Base-by-base conservation (phyloP, 2,329 filamentous ascomycete species). In the Chaetomiaceae sp. region DNA sequence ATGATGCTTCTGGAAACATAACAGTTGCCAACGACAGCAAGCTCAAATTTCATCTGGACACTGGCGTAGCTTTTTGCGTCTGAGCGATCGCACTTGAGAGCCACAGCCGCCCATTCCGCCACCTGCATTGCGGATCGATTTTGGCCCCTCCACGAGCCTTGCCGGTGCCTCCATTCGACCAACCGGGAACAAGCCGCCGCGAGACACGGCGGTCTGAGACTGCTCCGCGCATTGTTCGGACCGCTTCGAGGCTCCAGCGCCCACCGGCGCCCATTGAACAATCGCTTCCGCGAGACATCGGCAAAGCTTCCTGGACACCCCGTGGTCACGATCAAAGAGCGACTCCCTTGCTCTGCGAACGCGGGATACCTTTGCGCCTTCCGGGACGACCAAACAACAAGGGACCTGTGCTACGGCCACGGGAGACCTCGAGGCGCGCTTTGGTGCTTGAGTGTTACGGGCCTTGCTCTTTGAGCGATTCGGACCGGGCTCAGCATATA, bases 241-340 rank as follows among this genome's bases (percentile, higher is more conserved):
- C 15, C 37, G 42, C 47, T 34, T 54, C 59, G 54, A 61, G 56
- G 50, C 47, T 51, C 31, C 45, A 51, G 48, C 40, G 22, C 42
- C 34, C 46, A 43, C 42, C 49, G 40, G 51, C 34, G 14, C 6
- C 47, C 52, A 59, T 59, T 58, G 59, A 59, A 17, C 34, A 48
- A 50, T 51, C 43, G 29, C 52, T 48, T 52, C 52, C 11, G 54
- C 55, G 54, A 59, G 59, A 59, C 60, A 62, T 25, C 22, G 17
- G 15, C 43, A 14, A 3, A 14, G n/a, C 25, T 17, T 20, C 36
- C 45, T 43, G 22, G 23, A 19, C 19, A 20, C 20, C 27, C 31
- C 15, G 33, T 17, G 4, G 27, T 9, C 29, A 25, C 48, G 5
- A 25, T 46, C 47, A 54, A 59, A 58, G 42, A 46, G 33, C 33